Base-by-base conservation (phyloP, 441 rosid species). In the Erysimum pusillum region DNA sequence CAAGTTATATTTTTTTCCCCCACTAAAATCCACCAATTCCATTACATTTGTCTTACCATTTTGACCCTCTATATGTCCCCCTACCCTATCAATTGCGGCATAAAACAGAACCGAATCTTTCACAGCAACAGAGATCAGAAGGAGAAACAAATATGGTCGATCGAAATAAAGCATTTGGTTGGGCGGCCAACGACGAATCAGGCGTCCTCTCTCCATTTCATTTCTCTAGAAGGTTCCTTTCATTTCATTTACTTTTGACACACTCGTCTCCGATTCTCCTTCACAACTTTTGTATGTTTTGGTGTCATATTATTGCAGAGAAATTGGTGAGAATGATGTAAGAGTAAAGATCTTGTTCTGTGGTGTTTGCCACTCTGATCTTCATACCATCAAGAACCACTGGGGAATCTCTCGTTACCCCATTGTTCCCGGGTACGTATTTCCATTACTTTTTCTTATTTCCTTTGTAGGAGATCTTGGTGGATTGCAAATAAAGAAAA, bases 281-380 rank as follows among this genome's bases (percentile, higher is more conserved):
- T 69, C 28, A 9, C 18, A 66, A 58, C 25, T n/a, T 15, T 35
- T 59, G 44, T 59, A 59, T 61, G 48, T 38, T 58, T 31, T 59
- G 49, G 31, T 74, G 32, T 65, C 15, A 12, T 36, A 32, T 57
- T 76, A 38, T 31, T 46, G 61, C 88, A 92, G 97, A 87, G 90
- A 87, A 60, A 89, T 83, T 79, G 91, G 92, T 35, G 93, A 79
- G n/a, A 90, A 92, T 53, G 98, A 91, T 83, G 91, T 94, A 10
- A 79, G 94, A 9, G 62, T 94, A 25, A 92, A 89, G 78, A 83
- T 94, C 54, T 92, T 86, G 18, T 92, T 80, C 71, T 91, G 97
- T 74, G 97, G 97, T 36, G 87, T 94, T 60, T 92, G 97, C 74
- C 98, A 94, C 62, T 85, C 98, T 39, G 98, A 94, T 62, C 76